Percentiles rank a stretch among this genome's conserved stretches.
Conservation (phyloP, 768 basidiomycete genomes). For the Kwoniella pini region DNA sequence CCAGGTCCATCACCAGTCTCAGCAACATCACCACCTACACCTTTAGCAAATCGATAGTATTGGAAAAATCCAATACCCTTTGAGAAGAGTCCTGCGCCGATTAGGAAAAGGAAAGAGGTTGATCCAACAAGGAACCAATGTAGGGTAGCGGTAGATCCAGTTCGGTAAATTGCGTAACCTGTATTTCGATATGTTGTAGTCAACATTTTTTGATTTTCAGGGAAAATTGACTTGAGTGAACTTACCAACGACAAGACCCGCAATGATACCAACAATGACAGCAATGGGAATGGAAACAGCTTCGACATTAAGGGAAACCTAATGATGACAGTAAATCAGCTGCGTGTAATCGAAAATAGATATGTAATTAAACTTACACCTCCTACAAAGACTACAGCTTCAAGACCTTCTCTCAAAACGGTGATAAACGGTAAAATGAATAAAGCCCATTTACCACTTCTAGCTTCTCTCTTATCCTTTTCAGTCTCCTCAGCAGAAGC, state of each 20-base stretch:
- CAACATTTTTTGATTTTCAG: not conserved
- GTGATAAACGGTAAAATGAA: conserved; percentile 89
- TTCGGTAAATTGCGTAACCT: conserved; percentile 52
- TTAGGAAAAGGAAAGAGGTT: conserved; percentile 86
- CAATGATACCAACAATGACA: conserved; percentile 77
- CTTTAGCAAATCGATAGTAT: conserved; percentile 57
- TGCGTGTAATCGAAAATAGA: not conserved
- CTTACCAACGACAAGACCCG: conserved; percentile 69
- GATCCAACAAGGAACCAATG: conserved; percentile 86
- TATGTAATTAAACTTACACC: conserved; percentile 59
- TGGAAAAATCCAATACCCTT: conserved; percentile 74
- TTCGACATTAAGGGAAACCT: conserved; percentile 74
- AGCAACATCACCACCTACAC: conserved; percentile 67
- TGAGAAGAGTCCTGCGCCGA: conserved; percentile 81
- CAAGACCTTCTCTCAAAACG: conserved; percentile 89
- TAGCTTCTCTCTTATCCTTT: conserved; percentile 56
- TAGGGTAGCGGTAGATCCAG: conserved; percentile 62
- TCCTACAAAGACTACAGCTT: conserved; percentile 90
- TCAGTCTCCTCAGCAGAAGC: conserved; percentile 4
- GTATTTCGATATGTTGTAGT: too few species aligned
- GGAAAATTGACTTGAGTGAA: conserved; percentile 1
- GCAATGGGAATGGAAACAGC: conserved; percentile 88
- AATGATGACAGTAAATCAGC: not conserved
- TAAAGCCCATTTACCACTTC: conserved; percentile 73
- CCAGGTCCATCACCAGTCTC: conserved; percentile 70